Evolutionary conservation across 106 monocot species (phyloP).

Genomic region (Cymbidium sinense): DNA sequence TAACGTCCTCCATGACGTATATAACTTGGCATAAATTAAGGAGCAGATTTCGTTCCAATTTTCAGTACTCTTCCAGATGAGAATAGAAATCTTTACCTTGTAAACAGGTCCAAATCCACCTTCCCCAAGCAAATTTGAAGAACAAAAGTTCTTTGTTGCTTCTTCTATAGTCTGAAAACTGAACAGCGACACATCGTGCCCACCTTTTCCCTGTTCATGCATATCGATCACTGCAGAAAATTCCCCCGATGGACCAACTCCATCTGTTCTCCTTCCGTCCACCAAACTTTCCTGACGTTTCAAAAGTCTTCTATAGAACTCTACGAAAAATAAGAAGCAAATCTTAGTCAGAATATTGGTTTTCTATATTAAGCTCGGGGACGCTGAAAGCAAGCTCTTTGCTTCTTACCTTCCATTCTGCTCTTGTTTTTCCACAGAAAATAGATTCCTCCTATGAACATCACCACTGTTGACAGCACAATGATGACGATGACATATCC

Average conservation of each 20-base stretch:
- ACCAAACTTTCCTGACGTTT: background rate
- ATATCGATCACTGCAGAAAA: slow-evolving; percentile 4
- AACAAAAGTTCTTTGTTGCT: slow-evolving; percentile 30
- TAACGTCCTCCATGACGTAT: background rate
- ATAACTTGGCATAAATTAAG: background rate
- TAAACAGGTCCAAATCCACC: slow-evolving; percentile 62
- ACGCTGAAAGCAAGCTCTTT: background rate
- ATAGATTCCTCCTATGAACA: background rate
- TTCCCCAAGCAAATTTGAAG: slow-evolving; percentile 34
- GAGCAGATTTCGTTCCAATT: background rate
- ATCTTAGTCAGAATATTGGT: background rate
- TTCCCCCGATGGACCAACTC: background rate
- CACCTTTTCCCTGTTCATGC: slow-evolving; percentile 2
- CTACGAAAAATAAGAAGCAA: background rate
- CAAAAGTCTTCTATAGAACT: background rate
- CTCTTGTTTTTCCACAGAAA: slow-evolving; percentile 9
- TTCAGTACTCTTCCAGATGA: background rate
- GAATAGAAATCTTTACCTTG: slow-evolving; percentile 28
- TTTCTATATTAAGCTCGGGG: background rate
- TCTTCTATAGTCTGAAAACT: slow-evolving; percentile 22
- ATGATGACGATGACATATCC: slow-evolving; percentile 2
- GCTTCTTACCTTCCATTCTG: slow-evolving; percentile 6
- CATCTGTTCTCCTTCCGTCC: background rate
- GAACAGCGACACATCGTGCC: slow-evolving; percentile 12
- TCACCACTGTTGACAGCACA: background rate